Percentiles rank a stretch among this genome's conserved stretches.
phyloP scores from a whole-genome alignment of 2,329 filamentous ascomycete genomes.

The Cercospora zeina region DNA sequence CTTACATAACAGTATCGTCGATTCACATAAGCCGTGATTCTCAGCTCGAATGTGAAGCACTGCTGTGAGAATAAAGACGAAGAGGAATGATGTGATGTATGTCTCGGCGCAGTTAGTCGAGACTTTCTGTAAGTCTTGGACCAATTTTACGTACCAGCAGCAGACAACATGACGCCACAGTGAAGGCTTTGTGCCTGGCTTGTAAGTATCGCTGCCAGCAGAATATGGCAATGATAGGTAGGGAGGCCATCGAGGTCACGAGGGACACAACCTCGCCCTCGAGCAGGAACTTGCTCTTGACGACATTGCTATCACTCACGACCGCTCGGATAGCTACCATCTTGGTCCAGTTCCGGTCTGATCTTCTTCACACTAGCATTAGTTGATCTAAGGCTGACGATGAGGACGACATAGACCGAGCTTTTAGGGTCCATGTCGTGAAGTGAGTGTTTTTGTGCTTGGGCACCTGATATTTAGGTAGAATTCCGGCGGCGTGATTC shows the following conservation, averaged over 20 bases:
- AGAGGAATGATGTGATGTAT: constrained; percentile 27
- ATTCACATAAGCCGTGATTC: constrained; percentile 21
- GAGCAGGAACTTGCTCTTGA: constrained; percentile 17
- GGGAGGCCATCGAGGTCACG: constrained; percentile 14
- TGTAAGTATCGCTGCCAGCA: constrained; percentile 21
- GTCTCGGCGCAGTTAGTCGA: constrained; percentile 18
- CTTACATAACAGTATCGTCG: constrained; percentile 25
- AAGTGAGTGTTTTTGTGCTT: background rate
- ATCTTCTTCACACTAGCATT: too few relatives aligned
- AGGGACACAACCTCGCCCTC: constrained; percentile 23
- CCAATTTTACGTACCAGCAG: constrained; percentile 18
- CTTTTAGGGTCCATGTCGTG: background rate
- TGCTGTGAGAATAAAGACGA: constrained; percentile 27
- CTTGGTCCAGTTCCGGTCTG: background rate
- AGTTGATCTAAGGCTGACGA: background rate
- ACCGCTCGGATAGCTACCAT: constrained; percentile 15
- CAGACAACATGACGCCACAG: constrained; percentile 24
- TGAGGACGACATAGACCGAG: background rate
- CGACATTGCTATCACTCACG: constrained; percentile 18
- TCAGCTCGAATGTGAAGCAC: constrained; percentile 24
- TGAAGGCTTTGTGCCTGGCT: constrained; percentile 19
- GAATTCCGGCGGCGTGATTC: constrained; percentile 4
- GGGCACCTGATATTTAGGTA: background rate
- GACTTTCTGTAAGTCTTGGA: too few relatives aligned
- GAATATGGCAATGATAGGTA: constrained; percentile 25